Conservation (phyloP, 163 green algal species). For the Scenedesmus sp. region DNA sequence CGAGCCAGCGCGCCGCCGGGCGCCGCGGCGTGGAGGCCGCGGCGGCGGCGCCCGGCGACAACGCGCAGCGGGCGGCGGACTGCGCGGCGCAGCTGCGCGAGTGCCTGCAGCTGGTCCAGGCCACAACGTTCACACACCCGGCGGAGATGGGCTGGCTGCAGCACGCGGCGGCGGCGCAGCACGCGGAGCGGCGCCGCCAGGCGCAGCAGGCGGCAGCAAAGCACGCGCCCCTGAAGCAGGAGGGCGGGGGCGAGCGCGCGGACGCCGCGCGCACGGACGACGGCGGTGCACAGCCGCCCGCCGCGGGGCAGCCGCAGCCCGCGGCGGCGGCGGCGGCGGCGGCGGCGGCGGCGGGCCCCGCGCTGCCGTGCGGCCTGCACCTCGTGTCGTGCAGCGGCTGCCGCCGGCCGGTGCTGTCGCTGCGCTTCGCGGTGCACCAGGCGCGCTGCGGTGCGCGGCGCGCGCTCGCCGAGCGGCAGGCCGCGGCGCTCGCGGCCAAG, state of each 20-base stretch:
- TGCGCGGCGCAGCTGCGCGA: neutral
- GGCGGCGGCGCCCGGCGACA: neutral
- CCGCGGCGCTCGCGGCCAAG: conserved; percentile 29
- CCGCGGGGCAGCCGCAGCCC: neutral
- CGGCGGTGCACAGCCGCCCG: neutral
- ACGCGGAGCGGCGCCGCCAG: neutral
- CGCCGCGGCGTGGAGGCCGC: neutral
- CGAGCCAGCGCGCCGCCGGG: too few species aligned
- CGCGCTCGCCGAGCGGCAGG: conserved; percentile 15
- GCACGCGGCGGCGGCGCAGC: neutral
- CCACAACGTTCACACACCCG: conserved; percentile 14
- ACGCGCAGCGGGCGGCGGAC: neutral
- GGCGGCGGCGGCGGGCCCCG: too few species aligned
- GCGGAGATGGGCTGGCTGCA: conserved; percentile 26
- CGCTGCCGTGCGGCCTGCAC: too few species aligned
- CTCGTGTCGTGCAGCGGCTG: conserved; percentile 16
- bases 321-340: neutral
- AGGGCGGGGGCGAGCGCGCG: neutral
- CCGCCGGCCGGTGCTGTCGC: conserved; percentile 18
- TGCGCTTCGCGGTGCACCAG: conserved; percentile 22
- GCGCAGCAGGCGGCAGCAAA: conserved; percentile 3
- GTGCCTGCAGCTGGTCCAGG: neutral
- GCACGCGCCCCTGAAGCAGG: neutral
- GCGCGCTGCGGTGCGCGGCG: conserved; percentile 17
- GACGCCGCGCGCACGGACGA: neutral